phyloP scores from a whole-genome alignment of 139 green algal genomes.

The Chlorella sorokiniana region DNA sequence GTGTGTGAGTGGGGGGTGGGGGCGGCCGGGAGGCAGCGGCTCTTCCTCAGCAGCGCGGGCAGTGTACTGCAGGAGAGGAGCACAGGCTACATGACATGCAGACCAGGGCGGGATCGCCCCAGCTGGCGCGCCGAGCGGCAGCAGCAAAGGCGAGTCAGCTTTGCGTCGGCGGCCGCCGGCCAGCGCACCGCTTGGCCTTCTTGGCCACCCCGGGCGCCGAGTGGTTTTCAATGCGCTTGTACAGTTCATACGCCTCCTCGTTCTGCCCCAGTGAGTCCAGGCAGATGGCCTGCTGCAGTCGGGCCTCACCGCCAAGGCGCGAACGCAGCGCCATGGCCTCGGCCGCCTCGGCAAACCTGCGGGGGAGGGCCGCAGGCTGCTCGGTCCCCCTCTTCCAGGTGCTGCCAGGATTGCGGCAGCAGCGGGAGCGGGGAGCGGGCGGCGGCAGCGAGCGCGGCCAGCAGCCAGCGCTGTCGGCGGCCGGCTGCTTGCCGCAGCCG shows the following conservation, averaged over 20 bases:
- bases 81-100: too few relatives aligned
- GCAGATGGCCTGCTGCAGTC: constrained; percentile 81
- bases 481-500: too few relatives aligned
- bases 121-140: neutral
- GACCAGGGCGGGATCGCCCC: too few relatives aligned
- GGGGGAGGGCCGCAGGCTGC: too few relatives aligned
- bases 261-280: constrained; percentile 78
- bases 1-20: neutral
- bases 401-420: too few relatives aligned
- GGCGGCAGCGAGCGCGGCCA: too few relatives aligned
- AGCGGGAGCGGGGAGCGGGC: too few relatives aligned
- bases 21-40: neutral
- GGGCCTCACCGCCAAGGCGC: constrained; percentile 67
- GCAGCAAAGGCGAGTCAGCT: neutral
- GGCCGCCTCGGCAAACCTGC: constrained; percentile 37
- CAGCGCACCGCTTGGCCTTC: constrained; percentile 55
- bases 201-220: constrained; percentile 56
- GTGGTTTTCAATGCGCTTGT: constrained; percentile 64
- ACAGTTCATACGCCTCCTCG: constrained; percentile 68
- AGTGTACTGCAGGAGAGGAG: too few relatives aligned
- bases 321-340: constrained; percentile 44
- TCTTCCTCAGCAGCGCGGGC: too few relatives aligned
- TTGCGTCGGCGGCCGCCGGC: neutral
- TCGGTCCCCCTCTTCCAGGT: too few relatives aligned
- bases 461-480: too few relatives aligned